These are phyloP conservation scores for Lyophyllum atratum DNA, from an alignment of 768 basidiomycete genomes.

Conservation along the genomic window DNA sequence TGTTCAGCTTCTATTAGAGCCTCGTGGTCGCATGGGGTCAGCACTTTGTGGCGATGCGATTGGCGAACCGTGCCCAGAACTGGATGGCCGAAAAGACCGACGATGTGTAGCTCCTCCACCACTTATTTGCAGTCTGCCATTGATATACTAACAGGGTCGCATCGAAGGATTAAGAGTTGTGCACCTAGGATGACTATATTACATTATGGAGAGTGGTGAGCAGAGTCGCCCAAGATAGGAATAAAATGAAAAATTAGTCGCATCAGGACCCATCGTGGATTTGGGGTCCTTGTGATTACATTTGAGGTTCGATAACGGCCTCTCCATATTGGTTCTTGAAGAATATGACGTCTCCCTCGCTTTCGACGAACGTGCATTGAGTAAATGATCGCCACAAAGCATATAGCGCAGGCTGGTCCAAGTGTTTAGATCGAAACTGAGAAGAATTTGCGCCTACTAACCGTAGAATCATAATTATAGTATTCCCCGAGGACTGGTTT, in stretches of 20 bases:
- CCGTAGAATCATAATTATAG: conserved; percentile 62
- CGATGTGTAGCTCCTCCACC: not conserved
- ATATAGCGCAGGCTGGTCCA: conserved; percentile 35
- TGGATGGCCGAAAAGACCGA: not conserved
- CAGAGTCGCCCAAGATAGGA: not conserved
- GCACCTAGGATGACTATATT: not conserved
- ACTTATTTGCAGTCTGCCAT: not conserved
- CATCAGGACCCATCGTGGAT: not conserved
- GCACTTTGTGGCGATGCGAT: not conserved
- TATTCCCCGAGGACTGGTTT: conserved; percentile 52
- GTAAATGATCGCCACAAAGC: conserved; percentile 63
- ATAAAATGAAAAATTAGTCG: not conserved
- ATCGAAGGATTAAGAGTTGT: not conserved
- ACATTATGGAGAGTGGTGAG: not conserved
- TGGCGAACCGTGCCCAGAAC: not conserved
- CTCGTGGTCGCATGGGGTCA: not conserved
- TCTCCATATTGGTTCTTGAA: conserved; percentile 54
- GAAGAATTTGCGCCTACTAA: conserved; percentile 22
- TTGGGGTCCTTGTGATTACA: not conserved
- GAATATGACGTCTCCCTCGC: conserved; percentile 55
- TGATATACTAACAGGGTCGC: not conserved
- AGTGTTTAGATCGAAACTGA: not conserved
- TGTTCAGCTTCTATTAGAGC: not conserved
- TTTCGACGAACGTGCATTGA: conserved; percentile 58
- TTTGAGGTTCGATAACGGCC: conserved; percentile 27